Percentiles rank a stretch among this genome's conserved stretches.
These are phyloP conservation scores for Sequoiadendron giganteum DNA, from an alignment of 75 land plant genomes.

Conservation along the genomic window DNA sequence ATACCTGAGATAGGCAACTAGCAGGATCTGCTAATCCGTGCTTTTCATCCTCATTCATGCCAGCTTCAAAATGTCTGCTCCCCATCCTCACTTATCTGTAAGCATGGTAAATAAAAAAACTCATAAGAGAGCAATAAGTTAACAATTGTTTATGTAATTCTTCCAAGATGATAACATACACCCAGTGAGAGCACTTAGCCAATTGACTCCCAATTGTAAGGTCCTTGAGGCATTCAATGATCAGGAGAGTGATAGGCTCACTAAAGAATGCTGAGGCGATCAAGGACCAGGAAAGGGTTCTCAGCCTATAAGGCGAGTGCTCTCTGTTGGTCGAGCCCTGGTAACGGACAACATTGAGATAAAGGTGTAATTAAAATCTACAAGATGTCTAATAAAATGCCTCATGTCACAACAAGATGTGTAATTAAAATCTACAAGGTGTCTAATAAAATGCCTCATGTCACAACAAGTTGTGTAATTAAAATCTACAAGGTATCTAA, in stretches of 20 bases:
- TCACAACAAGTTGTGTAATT: not conserved
- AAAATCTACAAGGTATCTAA: not conserved
- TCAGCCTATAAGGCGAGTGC: too few relatives aligned
- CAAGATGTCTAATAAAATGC: not conserved
- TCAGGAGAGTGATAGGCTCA: too few relatives aligned
- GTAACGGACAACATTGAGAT: too few relatives aligned
- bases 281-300: too few relatives aligned
- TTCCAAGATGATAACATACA: constrained; percentile 1
- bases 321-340: too few relatives aligned
- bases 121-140: not conserved
- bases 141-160: not conserved
- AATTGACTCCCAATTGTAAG: too few relatives aligned
- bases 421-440: not conserved
- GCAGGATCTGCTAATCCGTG: constrained; percentile 30
- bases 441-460: not conserved
- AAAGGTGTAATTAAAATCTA: not conserved
- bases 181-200: not conserved
- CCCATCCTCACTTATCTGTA: constrained; percentile 20
- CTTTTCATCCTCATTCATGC: not conserved
- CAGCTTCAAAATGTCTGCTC: constrained; percentile 13
- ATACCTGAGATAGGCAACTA: constrained; percentile 36
- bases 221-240: too few relatives aligned
- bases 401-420: not conserved
- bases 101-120: not conserved
- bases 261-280: too few relatives aligned